Base-by-base conservation (phyloP, 2,329 filamentous ascomycete species). In the Aspergillus puulaauensis region DNA sequence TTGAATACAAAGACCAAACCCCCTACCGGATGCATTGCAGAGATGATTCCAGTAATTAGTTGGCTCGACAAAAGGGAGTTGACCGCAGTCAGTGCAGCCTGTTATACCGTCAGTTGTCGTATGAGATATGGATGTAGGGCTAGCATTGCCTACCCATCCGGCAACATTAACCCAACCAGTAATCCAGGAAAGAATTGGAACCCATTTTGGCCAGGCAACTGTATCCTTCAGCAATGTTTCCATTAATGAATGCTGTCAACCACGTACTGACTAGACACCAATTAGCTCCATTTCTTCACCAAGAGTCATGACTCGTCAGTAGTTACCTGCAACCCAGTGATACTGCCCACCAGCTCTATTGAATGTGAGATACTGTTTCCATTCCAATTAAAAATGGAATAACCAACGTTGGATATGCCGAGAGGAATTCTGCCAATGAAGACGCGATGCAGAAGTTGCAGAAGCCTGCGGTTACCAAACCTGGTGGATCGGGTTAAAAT, bases 381-480 rank as follows among this genome's bases (percentile, higher is more conserved):
- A 46, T 8, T 31, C 27, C 27, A 4, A 11, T 31, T 0, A 9
- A 11, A 31, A 47, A 21, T 6, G 6, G 23, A 14, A 24, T 3
- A 33, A 68, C 70, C 63, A 54, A 73, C 70, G 77, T 85, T 21
- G 77, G 82, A 68, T 86, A 90, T 0, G 86, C 85, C 0, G 85
- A 87, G 9, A 90, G 76, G 67, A 90, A 91, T 70, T 91, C 89
- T 48, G 88, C 87, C 27, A 91, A 78, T 4, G 86, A 89, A 8
- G 85, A 82, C 6, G 88, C 86, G 37, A 90, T 80, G 64, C 85
- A 89, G 8, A 90, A 68, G 65, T 90, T 91, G 76, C 88, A 90
- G 46, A 90, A 65, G 48, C 87, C 85, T n/a, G 84, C 83, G 12
- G 83, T 81, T 3, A 84, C 68, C 27, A 88, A 73, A 52, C 75